A percentile compares a stretch with the other conserved stretches of the same genome.
These are phyloP conservation scores for Tolypocladium amazonense DNA, from an alignment of 2,329 filamentous ascomycete genomes.

Conservation along the genomic window DNA sequence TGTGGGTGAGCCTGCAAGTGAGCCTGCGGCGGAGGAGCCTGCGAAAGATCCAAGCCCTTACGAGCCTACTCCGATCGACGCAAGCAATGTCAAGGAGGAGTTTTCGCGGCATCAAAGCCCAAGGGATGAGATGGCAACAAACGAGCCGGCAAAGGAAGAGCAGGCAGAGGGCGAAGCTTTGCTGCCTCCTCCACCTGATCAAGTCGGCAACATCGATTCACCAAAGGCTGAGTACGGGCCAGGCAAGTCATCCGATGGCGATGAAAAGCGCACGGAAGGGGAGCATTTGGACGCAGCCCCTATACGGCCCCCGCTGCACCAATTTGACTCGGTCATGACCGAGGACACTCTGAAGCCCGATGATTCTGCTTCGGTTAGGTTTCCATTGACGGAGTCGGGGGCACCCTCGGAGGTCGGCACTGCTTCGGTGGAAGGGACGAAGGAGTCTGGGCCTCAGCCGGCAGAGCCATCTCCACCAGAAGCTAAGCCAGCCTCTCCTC, in stretches of 20 bases:
- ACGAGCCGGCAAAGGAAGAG: neutral
- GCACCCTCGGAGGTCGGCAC: constrained; percentile 17
- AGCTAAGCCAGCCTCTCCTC: constrained; percentile 10
- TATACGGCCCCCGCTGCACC: constrained; percentile 13
- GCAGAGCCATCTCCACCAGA: constrained; percentile 7
- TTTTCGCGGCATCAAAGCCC: neutral
- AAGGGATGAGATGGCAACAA: constrained; percentile 1
- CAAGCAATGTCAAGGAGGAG: neutral
- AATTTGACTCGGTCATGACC: constrained; percentile 22
- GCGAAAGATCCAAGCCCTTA: neutral
- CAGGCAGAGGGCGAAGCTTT: constrained; percentile 9
- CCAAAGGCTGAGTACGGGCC: constrained; percentile 17
- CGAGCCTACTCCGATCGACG: neutral
- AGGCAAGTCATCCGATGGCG: constrained; percentile 12
- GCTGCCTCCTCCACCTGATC: constrained; percentile 25
- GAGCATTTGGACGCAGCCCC: constrained; percentile 7
- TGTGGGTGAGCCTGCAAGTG: constrained; percentile 6
- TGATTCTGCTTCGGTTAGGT: constrained; percentile 23
- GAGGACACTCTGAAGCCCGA: constrained; percentile 27
- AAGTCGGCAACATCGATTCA: constrained; percentile 28
- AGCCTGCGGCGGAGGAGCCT: neutral
- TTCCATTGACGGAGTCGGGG: constrained; percentile 16
- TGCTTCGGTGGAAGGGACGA: constrained; percentile 10
- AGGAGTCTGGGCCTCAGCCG: constrained; percentile 4
- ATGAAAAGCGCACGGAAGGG: constrained; percentile 16